Evolutionary conservation across 371 early-diverging fungal genomes (phyloP), one percentile per base, ranked within the genome.

Genomic region (Actinomortierella ambigua): DNA sequence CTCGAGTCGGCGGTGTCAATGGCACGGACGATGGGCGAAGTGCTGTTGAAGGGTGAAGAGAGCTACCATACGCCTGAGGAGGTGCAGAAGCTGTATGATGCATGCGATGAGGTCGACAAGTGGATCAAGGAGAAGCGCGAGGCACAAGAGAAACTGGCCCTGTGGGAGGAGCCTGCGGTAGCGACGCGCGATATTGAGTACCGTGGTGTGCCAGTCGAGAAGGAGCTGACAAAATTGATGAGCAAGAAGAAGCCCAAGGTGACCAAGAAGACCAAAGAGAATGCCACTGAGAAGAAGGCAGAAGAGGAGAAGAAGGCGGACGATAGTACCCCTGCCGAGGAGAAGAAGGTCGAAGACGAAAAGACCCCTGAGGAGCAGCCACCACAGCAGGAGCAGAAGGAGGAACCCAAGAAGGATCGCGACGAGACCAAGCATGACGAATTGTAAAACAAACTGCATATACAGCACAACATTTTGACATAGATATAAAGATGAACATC

Each of bases 91-190:
- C 65, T 88, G 18, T 70, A 76, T 50, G 70, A 66, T 44, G 59
- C 68, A 9, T 67, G 87, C 23, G 80, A 84, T 13, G 77, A 69
- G 11, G 76, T 82, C 7, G 79, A 82, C 29, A 59, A 76, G 5
- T 95, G 95, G 95, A 76, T 91, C 26, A 63, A 65, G 22, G 82
- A 82, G 5, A 87, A 82, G 76, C 60, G 85, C 7, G 76, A 61
- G 4, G 82, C 77, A 48, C 96, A 94, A 78, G 82, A 73, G 0
- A 80, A 79, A 23, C 80, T 90, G 20, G 70, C 78, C 1, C 53
- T 79, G 27, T 76, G 87, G 56, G 85, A 84, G 28, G 83, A 86
- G 18, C 93, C 94, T 15, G 87, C 85, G 2, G 79, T 94, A 44
- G 62, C 80, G 3, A 79, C 82, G 2, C 67, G 75, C 2, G 85